phyloP scores from a whole-genome alignment of 305 asterid genomes.

The Fraxinus latifolia region DNA sequence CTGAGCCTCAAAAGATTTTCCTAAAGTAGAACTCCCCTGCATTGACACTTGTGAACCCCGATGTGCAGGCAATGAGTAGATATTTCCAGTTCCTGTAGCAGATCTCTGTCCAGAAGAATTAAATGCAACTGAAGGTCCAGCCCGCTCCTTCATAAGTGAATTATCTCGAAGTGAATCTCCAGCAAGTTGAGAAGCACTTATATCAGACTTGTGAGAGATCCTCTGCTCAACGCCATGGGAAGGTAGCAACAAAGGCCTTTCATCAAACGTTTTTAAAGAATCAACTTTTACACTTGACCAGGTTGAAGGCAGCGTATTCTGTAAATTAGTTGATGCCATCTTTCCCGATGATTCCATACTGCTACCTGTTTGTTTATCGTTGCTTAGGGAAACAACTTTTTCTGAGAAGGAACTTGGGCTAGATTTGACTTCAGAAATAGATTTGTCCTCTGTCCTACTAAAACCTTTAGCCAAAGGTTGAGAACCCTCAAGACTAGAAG shows the following conservation, averaged over 20 bases:
- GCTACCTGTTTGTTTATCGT: constrained; percentile 28
- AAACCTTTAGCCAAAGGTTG: constrained; percentile 20
- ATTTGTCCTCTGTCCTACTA: constrained; percentile 25
- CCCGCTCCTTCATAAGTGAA: constrained; percentile 40
- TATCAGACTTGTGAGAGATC: constrained; percentile 22
- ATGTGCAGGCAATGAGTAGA: constrained; percentile 34
- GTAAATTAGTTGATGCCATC: constrained; percentile 28
- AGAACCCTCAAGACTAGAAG: constrained; percentile 20
- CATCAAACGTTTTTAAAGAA: constrained; percentile 14
- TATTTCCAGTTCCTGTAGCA: constrained; percentile 34
- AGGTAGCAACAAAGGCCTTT: constrained; percentile 19
- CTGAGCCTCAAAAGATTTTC: constrained; percentile 38
- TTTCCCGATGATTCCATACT: constrained; percentile 36
- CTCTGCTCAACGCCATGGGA: constrained; percentile 13
- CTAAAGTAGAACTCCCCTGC: constrained; percentile 38
- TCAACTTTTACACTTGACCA: not conserved
- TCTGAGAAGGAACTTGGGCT: constrained; percentile 34
- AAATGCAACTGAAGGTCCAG: constrained; percentile 30
- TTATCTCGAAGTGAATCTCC: constrained; percentile 36
- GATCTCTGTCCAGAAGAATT: constrained; percentile 41
- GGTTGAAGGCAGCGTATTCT: not conserved
- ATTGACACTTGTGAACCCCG: constrained; percentile 35
- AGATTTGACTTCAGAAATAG: constrained; percentile 41
- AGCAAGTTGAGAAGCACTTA: constrained; percentile 27
- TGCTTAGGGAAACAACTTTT: constrained; percentile 30